These are phyloP conservation scores for Chalaropsis thielavioides DNA, from an alignment of 2,329 filamentous ascomycete species.

Conservation along the genomic window DNA sequence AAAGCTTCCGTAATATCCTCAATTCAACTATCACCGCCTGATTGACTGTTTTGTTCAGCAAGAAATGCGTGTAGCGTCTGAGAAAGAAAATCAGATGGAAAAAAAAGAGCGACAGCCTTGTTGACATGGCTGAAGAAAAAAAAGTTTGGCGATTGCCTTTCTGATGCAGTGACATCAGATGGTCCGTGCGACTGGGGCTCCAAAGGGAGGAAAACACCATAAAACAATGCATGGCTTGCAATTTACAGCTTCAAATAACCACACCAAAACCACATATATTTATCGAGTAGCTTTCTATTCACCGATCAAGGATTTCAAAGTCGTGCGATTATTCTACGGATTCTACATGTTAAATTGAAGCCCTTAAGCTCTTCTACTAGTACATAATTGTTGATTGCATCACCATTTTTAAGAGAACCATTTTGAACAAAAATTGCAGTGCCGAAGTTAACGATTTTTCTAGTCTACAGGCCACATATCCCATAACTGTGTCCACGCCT, in stretches of 20 bases:
- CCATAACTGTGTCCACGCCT: constrained; percentile 11
- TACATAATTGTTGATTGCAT: not conserved
- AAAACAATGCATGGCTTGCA: not conserved
- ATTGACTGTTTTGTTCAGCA: not conserved
- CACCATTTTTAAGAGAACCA: not conserved
- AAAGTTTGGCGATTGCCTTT: not conserved
- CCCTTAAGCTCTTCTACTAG: not conserved
- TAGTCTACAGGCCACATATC: constrained; percentile 15
- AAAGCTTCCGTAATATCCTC: not conserved
- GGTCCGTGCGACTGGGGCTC: not conserved
- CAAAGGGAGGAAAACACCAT: not conserved
- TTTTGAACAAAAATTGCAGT: constrained; percentile 13
- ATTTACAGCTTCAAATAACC: not conserved
- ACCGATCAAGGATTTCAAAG: too few species aligned
- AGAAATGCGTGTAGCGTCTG: not conserved
- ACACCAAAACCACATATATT: too few species aligned
- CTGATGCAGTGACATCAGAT: constrained; percentile 4
- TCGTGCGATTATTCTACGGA: too few species aligned
- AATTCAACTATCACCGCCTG: not conserved
- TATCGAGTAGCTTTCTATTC: too few species aligned
- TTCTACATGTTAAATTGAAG: too few species aligned
- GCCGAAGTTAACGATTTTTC: constrained; percentile 15
- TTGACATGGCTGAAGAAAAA: constrained; percentile 5
- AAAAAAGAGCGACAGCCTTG: constrained; percentile 5
- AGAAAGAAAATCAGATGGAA: not conserved